Evolutionary conservation across 345 rosid genomes (phyloP).

Genomic region (Physaria fendleri): DNA sequence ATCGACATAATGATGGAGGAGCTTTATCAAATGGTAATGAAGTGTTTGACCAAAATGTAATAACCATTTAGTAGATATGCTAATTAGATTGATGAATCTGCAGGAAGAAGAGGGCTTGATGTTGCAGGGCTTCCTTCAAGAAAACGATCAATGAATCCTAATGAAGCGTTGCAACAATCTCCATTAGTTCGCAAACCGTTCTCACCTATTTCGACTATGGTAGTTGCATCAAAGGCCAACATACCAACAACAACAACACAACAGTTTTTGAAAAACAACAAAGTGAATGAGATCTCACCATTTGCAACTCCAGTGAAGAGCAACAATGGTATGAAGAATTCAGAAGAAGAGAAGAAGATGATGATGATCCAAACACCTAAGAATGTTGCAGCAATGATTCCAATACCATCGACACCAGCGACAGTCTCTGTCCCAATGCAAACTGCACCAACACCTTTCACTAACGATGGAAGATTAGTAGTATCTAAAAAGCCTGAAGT

Average conservation of each 20-base stretch:
- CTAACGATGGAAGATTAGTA: conserved; percentile 9
- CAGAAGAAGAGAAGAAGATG: conserved; percentile 47
- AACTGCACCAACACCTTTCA: conserved; percentile 60
- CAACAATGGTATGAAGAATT: conserved; percentile 2
- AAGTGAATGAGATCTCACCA: background rate
- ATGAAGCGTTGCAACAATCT: conserved; percentile 55
- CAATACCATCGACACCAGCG: conserved; percentile 55
- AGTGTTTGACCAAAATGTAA: background rate
- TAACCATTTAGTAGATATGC: too few relatives aligned
- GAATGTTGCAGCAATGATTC: conserved; percentile 35
- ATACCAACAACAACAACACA: conserved; percentile 21
- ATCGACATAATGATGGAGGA: conserved; percentile 43
- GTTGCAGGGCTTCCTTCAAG: conserved; percentile 55
- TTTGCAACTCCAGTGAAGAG: conserved; percentile 52
- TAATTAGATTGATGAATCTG: too few relatives aligned
- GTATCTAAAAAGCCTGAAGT: conserved; percentile 33
- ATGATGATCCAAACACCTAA: conserved; percentile 47
- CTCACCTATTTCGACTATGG: conserved; percentile 58
- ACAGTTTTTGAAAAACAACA: conserved; percentile 3
- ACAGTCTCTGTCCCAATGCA: conserved; percentile 73
- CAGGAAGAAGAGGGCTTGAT: conserved; percentile 68
- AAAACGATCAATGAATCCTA: conserved; percentile 51
- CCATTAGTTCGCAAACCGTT: conserved; percentile 79
- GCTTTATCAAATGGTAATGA: conserved; percentile 53
- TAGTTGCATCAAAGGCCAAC: conserved; percentile 47